A percentile compares a stretch with the other conserved stretches of the same genome.
phyloP scores from a whole-genome alignment of 345 rosid species.

The Tarenaya hassleriana region DNA sequence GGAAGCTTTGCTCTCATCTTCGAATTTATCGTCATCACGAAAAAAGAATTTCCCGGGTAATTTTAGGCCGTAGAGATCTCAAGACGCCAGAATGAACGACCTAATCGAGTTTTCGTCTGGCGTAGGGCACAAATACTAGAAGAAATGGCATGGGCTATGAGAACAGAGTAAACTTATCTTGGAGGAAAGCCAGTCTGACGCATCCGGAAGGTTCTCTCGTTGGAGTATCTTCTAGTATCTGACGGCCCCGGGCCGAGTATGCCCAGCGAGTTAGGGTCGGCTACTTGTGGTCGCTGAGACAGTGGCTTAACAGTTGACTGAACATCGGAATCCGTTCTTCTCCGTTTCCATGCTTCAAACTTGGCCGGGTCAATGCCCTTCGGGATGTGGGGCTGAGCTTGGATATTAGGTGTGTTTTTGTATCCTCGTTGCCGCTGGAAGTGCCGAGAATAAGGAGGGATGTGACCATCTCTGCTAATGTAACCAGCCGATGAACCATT shows the following conservation, averaged over 20 bases:
- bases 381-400: constrained; percentile 42
- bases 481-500: constrained; percentile 46
- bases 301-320: too few relatives aligned
- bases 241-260: constrained; percentile 95
- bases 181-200: constrained; percentile 64
- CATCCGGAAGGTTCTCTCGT: constrained; percentile 47
- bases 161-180: constrained; percentile 42
- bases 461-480: too few relatives aligned
- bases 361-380: constrained; percentile 64
- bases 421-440: constrained; percentile 47
- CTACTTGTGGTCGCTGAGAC: constrained; percentile 30
- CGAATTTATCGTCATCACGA: constrained; percentile 27
- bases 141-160: constrained; percentile 14
- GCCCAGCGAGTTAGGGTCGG: constrained; percentile 76
- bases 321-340: constrained; percentile 56
- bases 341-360: constrained; percentile 88
- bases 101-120: constrained; percentile 14
- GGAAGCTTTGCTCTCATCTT: constrained; percentile 8
- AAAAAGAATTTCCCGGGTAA: constrained; percentile 37
- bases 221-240: constrained; percentile 41
- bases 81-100: constrained; percentile 10
- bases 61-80: constrained; percentile 21
- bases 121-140: not conserved
- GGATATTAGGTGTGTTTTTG: constrained; percentile 39
- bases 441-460: constrained; percentile 37